Conservation (phyloP, 495 filamentous ascomycete genomes). For the Penicillium verhagenii region DNA sequence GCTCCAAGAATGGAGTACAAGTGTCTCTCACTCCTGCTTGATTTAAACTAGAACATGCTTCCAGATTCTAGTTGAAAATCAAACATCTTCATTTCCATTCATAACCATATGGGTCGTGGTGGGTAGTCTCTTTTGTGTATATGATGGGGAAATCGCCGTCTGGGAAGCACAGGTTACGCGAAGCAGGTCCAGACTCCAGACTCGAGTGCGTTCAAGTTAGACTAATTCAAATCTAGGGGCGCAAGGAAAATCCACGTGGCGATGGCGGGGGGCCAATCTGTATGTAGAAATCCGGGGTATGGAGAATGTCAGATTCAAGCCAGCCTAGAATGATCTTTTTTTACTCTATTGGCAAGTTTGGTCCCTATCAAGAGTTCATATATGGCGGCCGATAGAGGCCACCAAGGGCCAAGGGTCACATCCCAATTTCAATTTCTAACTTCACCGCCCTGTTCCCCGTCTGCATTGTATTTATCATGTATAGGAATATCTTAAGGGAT, state of each 20-base stretch:
- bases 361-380: no score
- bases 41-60: not conserved
- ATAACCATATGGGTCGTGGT: no score
- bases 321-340: no score
- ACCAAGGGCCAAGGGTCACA: no score
- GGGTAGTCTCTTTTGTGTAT: not conserved
- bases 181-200: not conserved
- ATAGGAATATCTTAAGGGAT: no score
- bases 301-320: not conserved
- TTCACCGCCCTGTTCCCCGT: no score
- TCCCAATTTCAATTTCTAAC: no score
- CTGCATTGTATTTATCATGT: no score
- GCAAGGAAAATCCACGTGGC: not conserved
- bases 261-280: not conserved
- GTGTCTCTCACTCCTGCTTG: conserved; percentile 12
- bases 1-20: conserved; percentile 25
- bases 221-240: not conserved
- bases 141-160: not conserved
- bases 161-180: not conserved
- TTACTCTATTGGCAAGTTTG: no score
- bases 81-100: not conserved
- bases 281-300: not conserved
- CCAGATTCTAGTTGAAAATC: not conserved
- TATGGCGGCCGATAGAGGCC: no score
- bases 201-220: not conserved